Evolutionary conservation across 208 protist species (phyloP).

Genomic region (Angomonas ambiguus): DNA sequence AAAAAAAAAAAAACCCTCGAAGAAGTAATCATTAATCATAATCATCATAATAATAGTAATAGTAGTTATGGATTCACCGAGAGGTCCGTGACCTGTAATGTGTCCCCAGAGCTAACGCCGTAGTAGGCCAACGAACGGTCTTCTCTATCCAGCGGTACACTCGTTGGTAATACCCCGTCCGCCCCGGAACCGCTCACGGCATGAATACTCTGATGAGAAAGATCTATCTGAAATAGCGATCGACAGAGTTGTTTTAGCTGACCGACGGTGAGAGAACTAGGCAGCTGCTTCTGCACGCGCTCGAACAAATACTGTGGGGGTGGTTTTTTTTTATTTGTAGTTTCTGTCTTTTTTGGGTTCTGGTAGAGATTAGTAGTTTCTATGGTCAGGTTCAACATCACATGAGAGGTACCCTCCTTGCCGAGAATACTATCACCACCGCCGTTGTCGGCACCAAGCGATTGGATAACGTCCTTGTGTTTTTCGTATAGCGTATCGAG

Average conservation of each 20-base stretch:
- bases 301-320: too few relatives aligned
- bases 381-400: slow-evolving; percentile 72
- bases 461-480: slow-evolving; percentile 84
- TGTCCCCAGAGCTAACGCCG: slow-evolving; percentile 62
- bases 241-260: slow-evolving; percentile 78
- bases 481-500: slow-evolving; percentile 17
- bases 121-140: slow-evolving; percentile 73
- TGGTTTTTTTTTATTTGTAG: slow-evolving; percentile 9
- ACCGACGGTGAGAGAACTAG: slow-evolving; percentile 68
- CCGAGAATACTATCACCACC: too few relatives aligned
- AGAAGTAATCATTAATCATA: background rate
- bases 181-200: slow-evolving; percentile 39
- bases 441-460: too few relatives aligned
- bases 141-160: slow-evolving; percentile 74
- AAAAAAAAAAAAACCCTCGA: too few relatives aligned
- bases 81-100: slow-evolving; percentile 62
- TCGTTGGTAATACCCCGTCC: slow-evolving; percentile 41
- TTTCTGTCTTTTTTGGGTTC: slow-evolving; percentile 13
- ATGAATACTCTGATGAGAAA: slow-evolving; percentile 57
- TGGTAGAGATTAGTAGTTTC: slow-evolving; percentile 30
- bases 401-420: slow-evolving; percentile 61
- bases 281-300: slow-evolving; percentile 41
- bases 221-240: slow-evolving; percentile 65
- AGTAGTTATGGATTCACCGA: too few relatives aligned
- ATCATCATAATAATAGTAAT: slow-evolving; percentile 3